A percentile compares a stretch with the other conserved stretches of the same genome.
Evolutionary conservation across 2,329 filamentous ascomycete genomes (phyloP).

Genomic region (Apiospora marii): DNA sequence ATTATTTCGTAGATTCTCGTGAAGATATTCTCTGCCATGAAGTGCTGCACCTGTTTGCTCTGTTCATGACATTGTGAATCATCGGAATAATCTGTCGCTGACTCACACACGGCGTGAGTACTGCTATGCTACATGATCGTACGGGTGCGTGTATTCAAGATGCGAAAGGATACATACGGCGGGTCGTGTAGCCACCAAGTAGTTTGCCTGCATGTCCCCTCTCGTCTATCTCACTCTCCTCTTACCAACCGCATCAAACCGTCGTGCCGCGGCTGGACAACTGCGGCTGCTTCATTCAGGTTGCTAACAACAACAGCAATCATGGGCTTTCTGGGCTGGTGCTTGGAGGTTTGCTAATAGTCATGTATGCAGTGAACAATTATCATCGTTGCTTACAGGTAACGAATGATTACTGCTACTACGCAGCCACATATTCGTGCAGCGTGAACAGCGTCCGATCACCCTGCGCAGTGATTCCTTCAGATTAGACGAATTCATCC

Average conservation of each 20-base stretch:
- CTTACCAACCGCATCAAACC: not conserved
- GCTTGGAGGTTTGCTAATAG: not conserved
- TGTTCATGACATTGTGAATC: not conserved
- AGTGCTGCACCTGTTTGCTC: slow-evolving; percentile 1
- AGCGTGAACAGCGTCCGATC: not conserved
- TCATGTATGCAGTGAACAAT: not conserved
- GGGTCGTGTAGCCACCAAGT: not conserved
- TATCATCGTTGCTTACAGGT: not conserved
- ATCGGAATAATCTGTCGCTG: not conserved
- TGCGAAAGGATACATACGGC: not conserved
- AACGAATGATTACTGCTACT: not conserved
- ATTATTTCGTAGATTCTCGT: not conserved
- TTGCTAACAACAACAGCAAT: not conserved
- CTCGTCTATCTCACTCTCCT: not conserved
- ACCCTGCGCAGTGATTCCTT: not conserved
- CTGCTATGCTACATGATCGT: not conserved
- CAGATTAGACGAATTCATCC: not conserved
- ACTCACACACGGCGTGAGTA: not conserved
- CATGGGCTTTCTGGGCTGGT: not conserved
- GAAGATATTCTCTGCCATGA: not conserved
- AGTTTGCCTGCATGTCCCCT: not conserved
- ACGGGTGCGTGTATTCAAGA: not conserved
- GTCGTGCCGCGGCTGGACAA: not conserved
- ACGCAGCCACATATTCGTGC: not conserved
- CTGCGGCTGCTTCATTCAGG: not conserved